These are phyloP conservation scores for Ustilago shanxiensis DNA, from an alignment of 1,284 basidiomycete species.

Conservation along the genomic window DNA sequence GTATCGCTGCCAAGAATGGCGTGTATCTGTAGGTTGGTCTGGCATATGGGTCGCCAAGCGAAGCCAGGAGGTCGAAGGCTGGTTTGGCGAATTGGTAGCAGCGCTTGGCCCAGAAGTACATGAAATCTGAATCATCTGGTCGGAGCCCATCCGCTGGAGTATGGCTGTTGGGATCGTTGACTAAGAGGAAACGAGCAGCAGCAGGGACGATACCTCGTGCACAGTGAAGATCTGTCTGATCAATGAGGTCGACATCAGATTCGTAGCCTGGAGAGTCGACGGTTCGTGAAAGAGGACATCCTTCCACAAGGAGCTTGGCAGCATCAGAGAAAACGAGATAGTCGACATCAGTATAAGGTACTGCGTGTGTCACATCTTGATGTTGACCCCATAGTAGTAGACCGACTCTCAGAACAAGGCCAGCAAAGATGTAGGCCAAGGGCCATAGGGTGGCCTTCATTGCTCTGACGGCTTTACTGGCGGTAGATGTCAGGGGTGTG, in stretches of 20 bases:
- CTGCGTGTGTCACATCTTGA: constrained; percentile 83
- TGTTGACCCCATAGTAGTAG: constrained; percentile 88
- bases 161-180: constrained; percentile 56
- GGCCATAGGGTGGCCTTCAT: constrained; percentile 40
- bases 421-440: constrained; percentile 69
- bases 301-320: constrained; percentile 70
- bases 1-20: constrained; percentile 85
- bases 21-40: constrained; percentile 97
- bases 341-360: constrained; percentile 97
- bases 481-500: background rate
- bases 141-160: constrained; percentile 30
- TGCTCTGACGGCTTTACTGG: background rate
- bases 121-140: constrained; percentile 35
- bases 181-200: constrained; percentile 74
- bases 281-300: constrained; percentile 57
- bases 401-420: constrained; percentile 76
- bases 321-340: constrained; percentile 96
- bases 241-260: constrained; percentile 49
- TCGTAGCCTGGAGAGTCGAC: constrained; percentile 42
- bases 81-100: constrained; percentile 51
- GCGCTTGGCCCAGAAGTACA: constrained; percentile 41
- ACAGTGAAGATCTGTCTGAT: constrained; percentile 50
- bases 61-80: constrained; percentile 55
- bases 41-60: constrained; percentile 82
- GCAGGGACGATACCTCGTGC: constrained; percentile 60